Percentiles rank a stretch among this genome's conserved stretches.
These are phyloP conservation scores for Plasmodium blacklocki DNA, from an alignment of 169 alveolate species.

Conservation along the genomic window DNA sequence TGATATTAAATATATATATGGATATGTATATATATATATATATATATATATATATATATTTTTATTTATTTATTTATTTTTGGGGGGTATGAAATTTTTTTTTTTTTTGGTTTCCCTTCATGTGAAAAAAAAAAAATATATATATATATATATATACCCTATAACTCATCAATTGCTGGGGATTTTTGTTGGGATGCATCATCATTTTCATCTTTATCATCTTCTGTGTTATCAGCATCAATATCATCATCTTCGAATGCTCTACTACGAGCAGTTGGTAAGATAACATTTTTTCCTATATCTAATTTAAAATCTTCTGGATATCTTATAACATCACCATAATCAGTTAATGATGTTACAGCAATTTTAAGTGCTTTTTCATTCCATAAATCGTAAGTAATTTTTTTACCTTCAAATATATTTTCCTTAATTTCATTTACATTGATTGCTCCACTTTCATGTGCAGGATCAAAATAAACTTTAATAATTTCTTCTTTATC, in stretches of 20 bases:
- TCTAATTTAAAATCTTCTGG: conserved; percentile 84
- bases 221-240: conserved; percentile 30
- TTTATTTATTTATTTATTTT: too few relatives aligned
- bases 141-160: too few relatives aligned
- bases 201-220: conserved; percentile 8
- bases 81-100: too few relatives aligned
- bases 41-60: too few relatives aligned
- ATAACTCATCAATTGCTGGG: conserved; percentile 42
- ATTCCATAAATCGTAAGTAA: conserved; percentile 81
- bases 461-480: conserved; percentile 81
- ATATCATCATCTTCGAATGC: conserved; percentile 17
- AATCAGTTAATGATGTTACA: conserved; percentile 83
- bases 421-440: conserved; percentile 76
- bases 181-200: not conserved
- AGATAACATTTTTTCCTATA: conserved; percentile 70
- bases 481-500: conserved; percentile 79
- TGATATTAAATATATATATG: too few relatives aligned
- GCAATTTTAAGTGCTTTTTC: conserved; percentile 81
- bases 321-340: conserved; percentile 81
- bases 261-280: conserved; percentile 22
- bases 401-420: conserved; percentile 77
- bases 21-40: too few relatives aligned
- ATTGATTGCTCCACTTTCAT: conserved; percentile 74
- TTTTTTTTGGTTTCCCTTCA: too few relatives aligned
- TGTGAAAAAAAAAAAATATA: too few relatives aligned